Base-by-base conservation (phyloP, 148 eudicot genomes). In the Limonium bicolor region DNA sequence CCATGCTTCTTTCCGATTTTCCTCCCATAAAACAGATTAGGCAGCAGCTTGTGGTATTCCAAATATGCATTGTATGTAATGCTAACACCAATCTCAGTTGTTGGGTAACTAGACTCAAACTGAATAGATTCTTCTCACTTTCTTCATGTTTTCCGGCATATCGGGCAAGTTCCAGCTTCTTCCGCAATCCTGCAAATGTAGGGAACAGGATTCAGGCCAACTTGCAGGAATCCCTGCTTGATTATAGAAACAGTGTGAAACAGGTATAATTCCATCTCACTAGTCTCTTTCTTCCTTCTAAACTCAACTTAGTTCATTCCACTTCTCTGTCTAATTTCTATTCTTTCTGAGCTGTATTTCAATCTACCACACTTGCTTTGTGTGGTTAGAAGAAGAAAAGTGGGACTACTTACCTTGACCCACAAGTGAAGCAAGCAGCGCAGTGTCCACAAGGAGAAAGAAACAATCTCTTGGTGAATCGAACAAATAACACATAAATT, bases 141-240 rank as follows among this genome's bases (percentile, higher is more conserved):
- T 77, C 82, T 77, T 86, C 61, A 71, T 63, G 35, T 64, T 62
- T 72, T 71, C 1, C 87, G 70, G 38, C 93, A 86, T 40, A 72
- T 68, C 9, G 87, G 93, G 52, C 93, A 81, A 41, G 42, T 70
- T 17, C 81, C 76, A 5, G 70, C 73, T 62, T 70, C 76, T 62
- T 81, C 81, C n/a, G 63, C 71, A 28, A 81, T 70, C 70, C 86
- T 86, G 83, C 54, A 61, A n/a, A n/a, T n/a, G n/a, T n/a, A n/a
- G n/a, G 22, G 27, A 35, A 13, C 23, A 7, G 36, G 18, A 36
- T 22, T 38, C 20, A 18, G 42, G 16, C 42, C 20, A 38, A 34
- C 37, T 34, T 34, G 5, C 14, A 34, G 37, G 14, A 8, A 8
- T 29, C 5, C 6, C 32, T 29, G 14, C 11, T 10, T 34, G 37